Conservation (phyloP, 2,329 filamentous ascomycete species). For the Periglandula ipomoeae region DNA sequence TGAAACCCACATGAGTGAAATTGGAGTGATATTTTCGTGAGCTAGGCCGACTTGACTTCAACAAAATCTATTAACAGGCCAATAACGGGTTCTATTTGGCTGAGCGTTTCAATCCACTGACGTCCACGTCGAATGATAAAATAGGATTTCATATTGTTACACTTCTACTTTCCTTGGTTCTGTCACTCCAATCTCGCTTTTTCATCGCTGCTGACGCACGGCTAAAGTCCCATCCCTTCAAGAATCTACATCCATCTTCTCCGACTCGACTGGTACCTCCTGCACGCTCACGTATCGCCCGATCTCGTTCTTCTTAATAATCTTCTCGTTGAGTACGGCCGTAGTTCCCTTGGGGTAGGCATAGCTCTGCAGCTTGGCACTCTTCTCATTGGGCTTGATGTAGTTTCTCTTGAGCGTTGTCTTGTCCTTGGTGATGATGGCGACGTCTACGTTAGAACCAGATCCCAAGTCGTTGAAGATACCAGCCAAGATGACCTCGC, state of each 20-base stretch:
- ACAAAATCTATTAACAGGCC: too few relatives aligned
- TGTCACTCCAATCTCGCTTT: not conserved
- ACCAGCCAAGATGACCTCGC: constrained; percentile 87
- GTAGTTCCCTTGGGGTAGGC: constrained; percentile 87
- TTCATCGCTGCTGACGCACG: not conserved
- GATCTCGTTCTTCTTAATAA: constrained; percentile 89
- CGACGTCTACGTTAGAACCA: constrained; percentile 94
- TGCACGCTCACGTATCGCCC: constrained; percentile 89
- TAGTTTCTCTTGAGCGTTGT: constrained; percentile 88
- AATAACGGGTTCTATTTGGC: not conserved
- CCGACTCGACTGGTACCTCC: constrained; percentile 64
- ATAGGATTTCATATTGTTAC: constrained; percentile 4
- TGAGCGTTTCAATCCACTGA: not conserved
- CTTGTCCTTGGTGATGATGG: constrained; percentile 91
- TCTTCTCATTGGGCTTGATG: constrained; percentile 86
- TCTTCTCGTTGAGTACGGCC: constrained; percentile 88
- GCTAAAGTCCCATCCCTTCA: constrained; percentile 18
- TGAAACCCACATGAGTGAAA: too few relatives aligned
- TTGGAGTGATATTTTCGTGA: too few relatives aligned
- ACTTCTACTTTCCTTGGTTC: constrained; percentile 1
- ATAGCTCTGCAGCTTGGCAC: constrained; percentile 88
- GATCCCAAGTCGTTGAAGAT: constrained; percentile 98
- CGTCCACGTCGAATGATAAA: not conserved
- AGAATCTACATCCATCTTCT: constrained; percentile 61
- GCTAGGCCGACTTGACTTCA: too few relatives aligned